Base-by-base conservation (phyloP, 805 yeast genomes). In the Starmerella roubikii region DNA sequence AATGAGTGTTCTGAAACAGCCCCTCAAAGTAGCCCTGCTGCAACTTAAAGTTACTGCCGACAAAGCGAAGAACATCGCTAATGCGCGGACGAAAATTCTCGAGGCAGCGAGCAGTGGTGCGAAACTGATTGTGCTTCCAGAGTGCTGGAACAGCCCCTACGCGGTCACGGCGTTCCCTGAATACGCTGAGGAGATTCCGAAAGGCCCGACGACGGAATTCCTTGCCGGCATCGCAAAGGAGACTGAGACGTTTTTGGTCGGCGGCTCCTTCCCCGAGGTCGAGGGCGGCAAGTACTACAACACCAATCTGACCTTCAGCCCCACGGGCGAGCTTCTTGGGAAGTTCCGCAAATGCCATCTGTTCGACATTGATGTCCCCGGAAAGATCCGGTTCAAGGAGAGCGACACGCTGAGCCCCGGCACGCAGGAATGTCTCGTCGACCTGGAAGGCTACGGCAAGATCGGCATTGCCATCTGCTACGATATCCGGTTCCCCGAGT, bases 111-210 rank as follows among this genome's bases (percentile, higher is more conserved):
- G 74, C 15, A 54, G 59, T 19, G 71, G 76, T 7, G 71, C 78
- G 7, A 80, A 86, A 51, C 64, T 88, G 30, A 71, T 91, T 10
- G 83, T 91, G 47, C 64, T 91, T 24, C 98, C 98, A 8, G 97
- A 91, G 62, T 85, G 95, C 62, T 88, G 86, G 71, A 91, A 88
- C 58, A 82, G 95, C 1, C 97, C 97, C 3, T 91, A 91, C 55
- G 74, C 93, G 0, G 94, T 84, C 22, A 72, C 72, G 42, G 78
- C 86, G 45, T 91, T 91, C 60, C 72, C 80, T 5, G 76, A 82
- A 42, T 88, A 91, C 56, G 86, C 94, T 3, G 98, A 91, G 58
- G 50, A 58, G n/a, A 80, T 91, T 31, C 93, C 94, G 5, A 57
- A 63, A 1, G 93, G 93, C 5, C 60, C 56, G 27, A 69, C 78